Evolutionary conservation across 192 early-diverging fungal genomes (phyloP).

Genomic region (Coemansia sp.): DNA sequence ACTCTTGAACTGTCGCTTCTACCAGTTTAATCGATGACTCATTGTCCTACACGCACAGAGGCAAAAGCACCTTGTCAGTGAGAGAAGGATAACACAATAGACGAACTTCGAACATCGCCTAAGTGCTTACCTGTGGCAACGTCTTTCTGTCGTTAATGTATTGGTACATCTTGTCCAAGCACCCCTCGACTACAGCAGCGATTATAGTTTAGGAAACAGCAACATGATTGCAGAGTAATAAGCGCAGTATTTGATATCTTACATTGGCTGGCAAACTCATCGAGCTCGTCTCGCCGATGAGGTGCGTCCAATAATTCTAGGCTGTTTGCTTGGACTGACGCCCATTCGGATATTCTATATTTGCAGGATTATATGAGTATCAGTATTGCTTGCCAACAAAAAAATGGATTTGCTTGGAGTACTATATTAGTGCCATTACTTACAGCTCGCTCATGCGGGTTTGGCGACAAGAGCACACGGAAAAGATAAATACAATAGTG

Average conservation of each 20-base stretch:
- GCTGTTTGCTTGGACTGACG: neutral
- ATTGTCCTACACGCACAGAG: neutral
- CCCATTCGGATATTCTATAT: constrained; percentile 4
- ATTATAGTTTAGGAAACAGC: neutral
- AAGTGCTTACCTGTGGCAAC: neutral
- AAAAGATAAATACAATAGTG: neutral
- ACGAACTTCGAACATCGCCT: neutral
- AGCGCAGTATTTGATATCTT: neutral
- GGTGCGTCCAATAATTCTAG: neutral
- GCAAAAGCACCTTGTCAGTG: neutral
- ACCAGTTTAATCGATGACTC: neutral
- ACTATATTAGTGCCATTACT: neutral
- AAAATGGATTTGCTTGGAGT: neutral
- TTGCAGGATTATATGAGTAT: neutral
- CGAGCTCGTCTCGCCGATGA: constrained; percentile 9
- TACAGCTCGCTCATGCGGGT: neutral
- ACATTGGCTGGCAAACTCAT: neutral
- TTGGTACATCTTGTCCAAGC: constrained; percentile 31
- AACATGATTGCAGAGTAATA: neutral
- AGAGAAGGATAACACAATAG: neutral
- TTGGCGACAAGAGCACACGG: neutral
- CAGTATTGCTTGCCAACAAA: neutral
- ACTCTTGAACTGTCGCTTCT: constrained; percentile 11
- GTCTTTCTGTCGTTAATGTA: neutral
- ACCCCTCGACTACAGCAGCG: constrained; percentile 28